Evolutionary conservation across 2,329 filamentous ascomycete species (phyloP).

Genomic region (Sporothrix dimorphospora): DNA sequence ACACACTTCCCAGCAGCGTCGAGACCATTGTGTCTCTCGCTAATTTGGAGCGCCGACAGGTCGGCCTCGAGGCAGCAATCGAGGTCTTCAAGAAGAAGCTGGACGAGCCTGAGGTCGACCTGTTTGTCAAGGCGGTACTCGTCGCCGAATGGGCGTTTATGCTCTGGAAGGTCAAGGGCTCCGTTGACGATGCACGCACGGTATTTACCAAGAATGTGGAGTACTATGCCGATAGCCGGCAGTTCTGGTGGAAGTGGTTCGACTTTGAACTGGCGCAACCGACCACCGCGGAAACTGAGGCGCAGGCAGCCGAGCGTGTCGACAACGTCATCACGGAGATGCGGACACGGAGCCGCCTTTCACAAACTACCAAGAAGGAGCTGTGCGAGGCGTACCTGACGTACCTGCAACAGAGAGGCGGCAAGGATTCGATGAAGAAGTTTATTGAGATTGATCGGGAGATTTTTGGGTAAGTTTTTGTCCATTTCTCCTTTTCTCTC

Average conservation of each 20-base stretch:
- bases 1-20: slow-evolving; percentile 76
- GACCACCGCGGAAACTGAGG: slow-evolving; percentile 65
- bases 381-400: slow-evolving; percentile 77
- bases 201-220: slow-evolving; percentile 82
- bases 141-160: slow-evolving; percentile 87
- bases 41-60: slow-evolving; percentile 81
- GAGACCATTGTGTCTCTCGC: slow-evolving; percentile 89
- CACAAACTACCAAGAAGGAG: slow-evolving; percentile 69
- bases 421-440: slow-evolving; percentile 81
- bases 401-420: slow-evolving; percentile 81
- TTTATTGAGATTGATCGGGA: slow-evolving; percentile 83
- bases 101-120: slow-evolving; percentile 69
- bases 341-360: slow-evolving; percentile 71
- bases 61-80: slow-evolving; percentile 81
- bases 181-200: slow-evolving; percentile 76
- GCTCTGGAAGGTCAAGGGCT: slow-evolving; percentile 85
- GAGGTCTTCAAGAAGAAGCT: slow-evolving; percentile 81
- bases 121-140: slow-evolving; percentile 81
- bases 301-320: slow-evolving; percentile 70
- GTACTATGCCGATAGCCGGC: slow-evolving; percentile 80
- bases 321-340: slow-evolving; percentile 79
- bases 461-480: slow-evolving; percentile 73
- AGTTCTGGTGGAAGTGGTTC: slow-evolving; percentile 90
- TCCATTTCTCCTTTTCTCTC: neutral
- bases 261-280: slow-evolving; percentile 87